Evolutionary conservation across 2,329 filamentous ascomycete species (phyloP), one percentile per base, ranked within the genome.

Genomic region (Teratosphaeria nubilosa): DNA sequence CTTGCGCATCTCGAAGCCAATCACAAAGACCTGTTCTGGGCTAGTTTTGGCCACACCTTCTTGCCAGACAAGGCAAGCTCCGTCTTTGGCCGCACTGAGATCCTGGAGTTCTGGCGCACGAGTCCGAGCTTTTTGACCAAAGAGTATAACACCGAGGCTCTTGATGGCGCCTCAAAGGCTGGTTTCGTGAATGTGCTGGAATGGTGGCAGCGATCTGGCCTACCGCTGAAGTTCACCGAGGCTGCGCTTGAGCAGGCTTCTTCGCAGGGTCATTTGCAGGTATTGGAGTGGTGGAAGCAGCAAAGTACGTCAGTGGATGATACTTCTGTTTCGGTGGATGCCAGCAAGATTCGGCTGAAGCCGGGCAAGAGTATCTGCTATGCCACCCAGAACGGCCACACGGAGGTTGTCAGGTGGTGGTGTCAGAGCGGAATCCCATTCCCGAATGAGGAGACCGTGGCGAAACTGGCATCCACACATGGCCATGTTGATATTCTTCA

Each of bases 221-320:
- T 96, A 1, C 84, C 86, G 1, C 79, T 96, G 22, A 86, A 89
- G 64, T 96, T 94, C 73, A 95, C 88, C 11, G 90, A 96, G 70
- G 81, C 85, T 5, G 90, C 92, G 0, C 81, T 97, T 20, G 92
- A 96, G 73, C 87, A 91, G 67, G 91, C 92, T 31, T 92, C 87
- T 59, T 86, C 86, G 3, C 87, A 90, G 67, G 91, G 91, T 7
- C 88, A 94, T 63, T 79, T 96, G n/a, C 77, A 84, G 6, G 90
- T 96, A 0, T 80, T 97, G 1, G 87, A 95, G 66, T 97, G 92
- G 92, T 97, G 92, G 92, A 88, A 89, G 65, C 86, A 66, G 80
- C 86, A 68, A 54, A 64, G 61, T 14, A 68, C 64, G 1, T 61
- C 63, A 10, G 64, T 63, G 4, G 68, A 68, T 51, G 66, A 69